A percentile compares a stretch with the other conserved stretches of the same genome.
These are phyloP conservation scores for Medicago lupulina DNA, from an alignment of 306 rosid species.

Conservation along the genomic window DNA sequence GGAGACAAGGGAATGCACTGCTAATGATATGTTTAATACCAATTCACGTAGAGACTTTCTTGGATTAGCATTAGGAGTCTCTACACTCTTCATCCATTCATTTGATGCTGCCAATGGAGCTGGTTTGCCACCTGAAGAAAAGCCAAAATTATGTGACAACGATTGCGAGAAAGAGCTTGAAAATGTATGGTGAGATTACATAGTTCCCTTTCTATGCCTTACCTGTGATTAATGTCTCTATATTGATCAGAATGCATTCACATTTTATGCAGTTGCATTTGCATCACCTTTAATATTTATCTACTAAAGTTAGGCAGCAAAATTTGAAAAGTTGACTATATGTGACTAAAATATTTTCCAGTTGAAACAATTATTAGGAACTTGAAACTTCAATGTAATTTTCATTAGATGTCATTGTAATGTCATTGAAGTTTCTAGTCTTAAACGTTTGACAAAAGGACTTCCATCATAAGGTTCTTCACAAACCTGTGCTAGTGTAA, in stretches of 20 bases:
- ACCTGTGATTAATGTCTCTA: background rate
- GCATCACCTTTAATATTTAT: background rate
- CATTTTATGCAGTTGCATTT: conserved; percentile 5
- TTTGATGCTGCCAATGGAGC: conserved; percentile 72
- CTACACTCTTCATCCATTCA: conserved; percentile 57
- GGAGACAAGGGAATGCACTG: conserved; percentile 43
- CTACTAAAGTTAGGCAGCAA: background rate
- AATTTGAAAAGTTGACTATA: conserved; percentile 2
- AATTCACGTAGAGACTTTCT: conserved; percentile 70
- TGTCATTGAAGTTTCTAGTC: conserved; percentile 16
- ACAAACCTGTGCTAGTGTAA: background rate
- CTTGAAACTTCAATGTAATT: no score
- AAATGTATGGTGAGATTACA: conserved; percentile 97
- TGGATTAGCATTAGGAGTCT: conserved; percentile 67
- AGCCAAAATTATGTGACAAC: conserved; percentile 77
- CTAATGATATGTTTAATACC: conserved; percentile 37
- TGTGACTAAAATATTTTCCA: background rate
- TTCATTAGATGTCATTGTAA: conserved; percentile 13
- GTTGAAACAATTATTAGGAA: no score
- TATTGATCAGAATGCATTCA: conserved; percentile 27
- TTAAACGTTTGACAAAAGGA: background rate
- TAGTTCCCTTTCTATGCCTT: conserved; percentile 44
- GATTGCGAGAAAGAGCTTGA: conserved; percentile 91
- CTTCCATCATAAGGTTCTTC: conserved; percentile 13
- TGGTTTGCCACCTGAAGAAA: conserved; percentile 92